Conservation (phyloP, 805 yeast genomes). For the Metschnikowia arizonensis region DNA sequence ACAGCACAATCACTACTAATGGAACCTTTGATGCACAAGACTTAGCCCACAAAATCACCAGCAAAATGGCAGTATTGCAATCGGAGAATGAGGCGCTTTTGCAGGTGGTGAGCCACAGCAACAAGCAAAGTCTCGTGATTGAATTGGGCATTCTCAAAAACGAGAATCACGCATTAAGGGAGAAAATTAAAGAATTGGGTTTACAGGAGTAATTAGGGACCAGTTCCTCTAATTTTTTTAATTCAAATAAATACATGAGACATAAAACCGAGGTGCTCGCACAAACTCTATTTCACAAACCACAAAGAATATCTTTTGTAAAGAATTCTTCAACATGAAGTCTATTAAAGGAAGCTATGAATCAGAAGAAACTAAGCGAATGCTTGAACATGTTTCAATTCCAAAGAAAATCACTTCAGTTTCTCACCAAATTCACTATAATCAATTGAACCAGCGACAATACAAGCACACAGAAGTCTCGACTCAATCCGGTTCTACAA, state of each 20-base stretch:
- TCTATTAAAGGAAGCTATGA: background rate
- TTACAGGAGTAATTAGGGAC: constrained; percentile 2
- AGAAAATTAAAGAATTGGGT: constrained; percentile 11
- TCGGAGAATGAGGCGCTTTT: constrained; percentile 69
- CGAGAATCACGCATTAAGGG: constrained; percentile 26
- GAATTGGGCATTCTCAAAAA: constrained; percentile 58
- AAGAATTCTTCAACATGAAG: background rate
- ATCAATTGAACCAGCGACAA: background rate
- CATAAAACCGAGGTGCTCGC: background rate
- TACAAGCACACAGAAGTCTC: background rate
- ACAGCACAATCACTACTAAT: constrained; percentile 35
- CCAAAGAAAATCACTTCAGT: background rate
- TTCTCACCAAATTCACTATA: background rate
- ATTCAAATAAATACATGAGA: background rate
- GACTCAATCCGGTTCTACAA: background rate
- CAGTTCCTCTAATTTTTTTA: background rate
- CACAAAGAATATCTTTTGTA: background rate
- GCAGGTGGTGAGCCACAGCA: constrained; percentile 71
- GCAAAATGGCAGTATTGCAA: constrained; percentile 54
- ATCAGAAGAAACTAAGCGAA: constrained; percentile 3
- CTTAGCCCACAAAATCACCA: constrained; percentile 66
- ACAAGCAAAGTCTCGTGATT: constrained; percentile 64
- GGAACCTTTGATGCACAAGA: constrained; percentile 75
- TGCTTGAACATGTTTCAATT: background rate
- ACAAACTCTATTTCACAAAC: background rate